Conservation (phyloP, 768 basidiomycete species). For the Flagelloscypha sp. region DNA sequence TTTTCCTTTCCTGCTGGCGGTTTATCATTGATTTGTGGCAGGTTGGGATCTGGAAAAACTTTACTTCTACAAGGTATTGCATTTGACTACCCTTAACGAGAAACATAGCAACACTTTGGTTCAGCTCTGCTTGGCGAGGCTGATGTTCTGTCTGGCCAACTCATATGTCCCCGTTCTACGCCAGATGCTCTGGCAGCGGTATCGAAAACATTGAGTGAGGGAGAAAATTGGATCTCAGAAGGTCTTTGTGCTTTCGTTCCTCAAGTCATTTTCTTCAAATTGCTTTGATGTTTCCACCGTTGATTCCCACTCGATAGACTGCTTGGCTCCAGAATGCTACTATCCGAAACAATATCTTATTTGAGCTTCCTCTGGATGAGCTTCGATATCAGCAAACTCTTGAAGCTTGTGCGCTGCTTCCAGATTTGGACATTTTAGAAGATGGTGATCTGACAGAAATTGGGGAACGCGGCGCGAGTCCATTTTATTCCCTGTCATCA, state of each 20-base stretch:
- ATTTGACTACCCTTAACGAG: background rate
- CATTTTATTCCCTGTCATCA: slow-evolving; percentile 18
- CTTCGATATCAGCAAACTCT: slow-evolving; percentile 51
- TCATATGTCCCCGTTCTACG: slow-evolving; percentile 53
- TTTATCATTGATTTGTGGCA: slow-evolving; percentile 55
- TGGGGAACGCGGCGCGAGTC: slow-evolving; percentile 41
- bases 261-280: slow-evolving; percentile 28
- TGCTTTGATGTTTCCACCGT: slow-evolving; percentile 40
- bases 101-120: background rate
- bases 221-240: slow-evolving; percentile 46
- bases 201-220: too few species aligned
- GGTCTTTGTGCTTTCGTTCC: slow-evolving; percentile 56
- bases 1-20: slow-evolving; percentile 53
- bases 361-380: slow-evolving; percentile 48
- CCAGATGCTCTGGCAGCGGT: slow-evolving; percentile 46
- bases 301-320: slow-evolving; percentile 14
- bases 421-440: slow-evolving; percentile 47
- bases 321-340: slow-evolving; percentile 52
- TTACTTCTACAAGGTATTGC: slow-evolving; percentile 39
- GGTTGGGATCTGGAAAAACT: slow-evolving; percentile 58
- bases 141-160: slow-evolving; percentile 48
- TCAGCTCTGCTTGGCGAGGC: slow-evolving; percentile 59
- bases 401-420: slow-evolving; percentile 38
- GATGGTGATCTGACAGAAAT: slow-evolving; percentile 53
- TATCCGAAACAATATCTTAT: slow-evolving; percentile 50